phyloP scores from a whole-genome alignment of 1,284 basidiomycete species.

The Microbotryum silenes-acaulis region DNA sequence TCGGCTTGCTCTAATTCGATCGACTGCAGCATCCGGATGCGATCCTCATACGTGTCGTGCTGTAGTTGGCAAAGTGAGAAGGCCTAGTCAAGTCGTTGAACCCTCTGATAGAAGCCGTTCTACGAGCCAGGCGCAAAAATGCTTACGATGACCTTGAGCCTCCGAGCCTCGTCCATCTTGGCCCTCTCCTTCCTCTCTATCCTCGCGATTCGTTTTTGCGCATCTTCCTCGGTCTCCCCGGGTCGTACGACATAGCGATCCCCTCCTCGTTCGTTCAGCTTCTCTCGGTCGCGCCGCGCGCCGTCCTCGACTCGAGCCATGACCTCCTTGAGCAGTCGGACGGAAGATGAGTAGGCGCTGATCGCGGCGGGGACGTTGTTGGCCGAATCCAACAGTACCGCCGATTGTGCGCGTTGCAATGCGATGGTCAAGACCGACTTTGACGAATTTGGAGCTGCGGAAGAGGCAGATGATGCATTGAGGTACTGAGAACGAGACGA shows the following conservation, averaged over 20 bases:
- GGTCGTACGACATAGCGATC: conserved; percentile 5
- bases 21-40: conserved; percentile 39
- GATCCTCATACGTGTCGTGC: conserved; percentile 44
- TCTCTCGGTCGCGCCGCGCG: conserved; percentile 13
- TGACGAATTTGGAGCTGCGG: conserved; percentile 21
- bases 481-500: too few species aligned
- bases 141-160: conserved; percentile 40
- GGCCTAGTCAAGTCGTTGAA: not conserved
- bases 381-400: conserved; percentile 42
- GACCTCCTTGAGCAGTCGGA: conserved; percentile 42
- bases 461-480: not conserved
- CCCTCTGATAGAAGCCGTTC: not conserved
- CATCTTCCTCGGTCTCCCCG: conserved; percentile 19
- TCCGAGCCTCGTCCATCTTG: conserved; percentile 38
- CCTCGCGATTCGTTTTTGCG: conserved; percentile 18
- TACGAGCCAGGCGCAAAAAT: not conserved
- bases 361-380: conserved; percentile 43
- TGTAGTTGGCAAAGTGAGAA: conserved; percentile 1
- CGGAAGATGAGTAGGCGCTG: conserved; percentile 40
- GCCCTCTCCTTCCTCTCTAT: conserved; percentile 35
- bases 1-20: conserved; percentile 29
- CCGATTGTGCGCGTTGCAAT: conserved; percentile 42
- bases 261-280: conserved; percentile 10
- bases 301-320: conserved; percentile 41
- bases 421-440: conserved; percentile 44